Conservation (phyloP, 768 basidiomycete species). For the Harrya chromipes region DNA sequence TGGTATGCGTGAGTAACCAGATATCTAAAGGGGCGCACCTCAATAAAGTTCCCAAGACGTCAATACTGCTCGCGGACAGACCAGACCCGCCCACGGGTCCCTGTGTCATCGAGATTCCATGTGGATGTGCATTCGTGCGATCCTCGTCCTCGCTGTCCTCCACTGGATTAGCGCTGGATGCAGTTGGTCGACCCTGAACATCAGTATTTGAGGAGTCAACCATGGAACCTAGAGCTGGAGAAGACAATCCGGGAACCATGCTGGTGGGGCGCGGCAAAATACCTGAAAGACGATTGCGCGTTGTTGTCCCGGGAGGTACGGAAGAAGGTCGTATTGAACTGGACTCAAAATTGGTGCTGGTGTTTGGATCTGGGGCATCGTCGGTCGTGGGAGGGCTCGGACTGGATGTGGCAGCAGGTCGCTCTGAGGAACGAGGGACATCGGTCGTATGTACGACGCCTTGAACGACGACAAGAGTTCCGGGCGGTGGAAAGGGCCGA, state of each 20-base stretch:
- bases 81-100: slow-evolving; percentile 30
- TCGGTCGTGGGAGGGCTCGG: slow-evolving; percentile 4
- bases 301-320: slow-evolving; percentile 28
- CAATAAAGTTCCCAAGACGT: slow-evolving; percentile 77
- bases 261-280: slow-evolving; percentile 39
- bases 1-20: neutral
- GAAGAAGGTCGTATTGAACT: slow-evolving; percentile 18
- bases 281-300: slow-evolving; percentile 35
- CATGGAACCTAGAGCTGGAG: slow-evolving; percentile 5
- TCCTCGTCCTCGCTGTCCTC: slow-evolving; percentile 19
- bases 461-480: slow-evolving; percentile 79
- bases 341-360: slow-evolving; percentile 5
- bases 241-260: slow-evolving; percentile 25
- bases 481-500: slow-evolving; percentile 67
- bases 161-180: neutral
- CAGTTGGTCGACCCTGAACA: slow-evolving; percentile 3
- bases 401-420: slow-evolving; percentile 15
- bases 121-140: slow-evolving; percentile 12
- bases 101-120: slow-evolving; percentile 25
- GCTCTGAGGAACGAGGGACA: slow-evolving; percentile 39
- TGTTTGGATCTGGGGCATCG: slow-evolving; percentile 4
- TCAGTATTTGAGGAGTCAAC: slow-evolving; percentile 2
- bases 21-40: slow-evolving; percentile 45
- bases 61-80: slow-evolving; percentile 72
- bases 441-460: slow-evolving; percentile 81